Base-by-base conservation (phyloP, 257 asterid genomes). In the Primulina tabacum region DNA sequence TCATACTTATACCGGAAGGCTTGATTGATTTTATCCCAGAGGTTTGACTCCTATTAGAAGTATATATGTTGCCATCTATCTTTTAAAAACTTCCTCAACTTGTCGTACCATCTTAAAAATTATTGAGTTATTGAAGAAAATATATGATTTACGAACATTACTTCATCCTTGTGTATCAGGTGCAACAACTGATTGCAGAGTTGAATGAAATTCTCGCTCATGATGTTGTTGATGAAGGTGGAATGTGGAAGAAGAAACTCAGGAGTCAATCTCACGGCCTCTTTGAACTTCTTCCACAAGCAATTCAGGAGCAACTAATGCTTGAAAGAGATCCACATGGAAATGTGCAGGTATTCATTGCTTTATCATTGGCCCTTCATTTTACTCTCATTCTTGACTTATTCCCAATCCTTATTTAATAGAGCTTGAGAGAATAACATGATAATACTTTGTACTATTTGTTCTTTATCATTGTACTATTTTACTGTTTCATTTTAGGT, bases 261-360 rank as follows among this genome's bases (percentile, higher is more conserved):
- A 76, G 80, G 12, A 82, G 90, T 52, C 95, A 84, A 68, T 88
- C 84, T 69, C 87, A 72, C 60, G 78, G 85, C 82, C 99, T 94
- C 35, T 94, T 94, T 75, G 97, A 94, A 38, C 21, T 94, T 35
- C 83, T 94, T 58, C 99, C 99, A 59, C 75, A 79, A 24, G 92
- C 96, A 66, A 94, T 94, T 76, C 97, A 94, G 78, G 99, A 91
- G 56, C 99, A 94, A 72, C 67, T 94, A 87, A 73, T 94, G 85
- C 99, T 94, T 20, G 98, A 94, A 86, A 94, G 99, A 81, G 99
- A 94, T 80, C 99, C 99, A 64, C 98, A 94, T 20, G 99, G 99
- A 68, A 94, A 94, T 77, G 99, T 94, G 69, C 99, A 94, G 95
- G 97, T 90, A 65, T 62, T 17, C 59, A 43, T 17, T 68, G 26